Evolutionary conservation across 306 rosid species (phyloP), one percentile per base, ranked within the genome.

Genomic region (Elaeagnus macrophylla): DNA sequence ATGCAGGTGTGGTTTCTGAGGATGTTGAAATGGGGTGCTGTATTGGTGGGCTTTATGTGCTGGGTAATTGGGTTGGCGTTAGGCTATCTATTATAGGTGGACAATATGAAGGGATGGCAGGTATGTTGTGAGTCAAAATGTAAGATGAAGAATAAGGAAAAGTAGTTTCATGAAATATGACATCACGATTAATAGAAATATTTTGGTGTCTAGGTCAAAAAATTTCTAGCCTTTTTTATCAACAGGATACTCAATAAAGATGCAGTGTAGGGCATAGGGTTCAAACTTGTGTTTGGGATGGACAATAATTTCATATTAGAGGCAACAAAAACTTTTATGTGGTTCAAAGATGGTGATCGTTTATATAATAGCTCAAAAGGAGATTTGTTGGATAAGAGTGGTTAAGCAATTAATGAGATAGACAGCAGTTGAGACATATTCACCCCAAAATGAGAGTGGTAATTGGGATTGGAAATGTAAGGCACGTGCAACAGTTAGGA

Each of bases 301-400:
- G 5, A 60, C 68, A 55, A 49, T 12, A 37, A 13, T 66, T 1
- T 59, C n/a, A n/a, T 64, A 71, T 56, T 70, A 67, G 13, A 56
- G n/a, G 42, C 69, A 65, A 61, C 77, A 53, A 57, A 72, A 67
- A 39, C 18, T 67, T 12, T 61, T 56, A n/a, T n/a, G 43, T 73
- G 77, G 38, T 42, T 10, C 51, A 67, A 12, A 1, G 78, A 52
- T 4, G 70, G 70, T 52, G 59, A 46, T 2, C 15, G 41, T 1
- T 67, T 62, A 39, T 52, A 55, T 5, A 62, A n/a, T 1, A 67
- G 14, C 15, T 62, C 52, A 56, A 57, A 73, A 13, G 70, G 59
- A 25, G 70, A 55, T 37, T 67, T 73, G 9, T 32, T 15, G 3
- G 70, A 67, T 11, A 57, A 18, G 0, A 72, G 47, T 25, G 58